A percentile compares a stretch with the other conserved stretches of the same genome.
These are phyloP conservation scores for Neurospora pannonica DNA, from an alignment of 495 filamentous ascomycete species.

Conservation along the genomic window DNA sequence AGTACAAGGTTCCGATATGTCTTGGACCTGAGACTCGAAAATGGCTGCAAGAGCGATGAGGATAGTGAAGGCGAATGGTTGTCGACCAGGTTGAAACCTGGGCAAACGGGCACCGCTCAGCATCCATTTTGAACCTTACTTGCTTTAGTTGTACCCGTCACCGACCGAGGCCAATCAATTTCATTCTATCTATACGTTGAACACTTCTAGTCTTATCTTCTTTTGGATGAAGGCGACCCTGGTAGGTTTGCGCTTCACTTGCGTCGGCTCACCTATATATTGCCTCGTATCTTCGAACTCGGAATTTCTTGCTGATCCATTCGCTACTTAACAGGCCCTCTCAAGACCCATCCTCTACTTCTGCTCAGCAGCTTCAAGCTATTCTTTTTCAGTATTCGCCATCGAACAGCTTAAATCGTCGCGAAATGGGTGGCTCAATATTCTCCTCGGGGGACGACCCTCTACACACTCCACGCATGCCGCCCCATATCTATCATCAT, in stretches of 20 bases:
- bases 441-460: slow-evolving; percentile 36
- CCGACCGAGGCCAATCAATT: not conserved
- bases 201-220: not conserved
- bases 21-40: not conserved
- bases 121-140: not conserved
- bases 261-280: not conserved
- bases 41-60: not conserved
- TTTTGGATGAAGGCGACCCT: not conserved
- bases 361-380: not conserved
- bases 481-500: slow-evolving; percentile 34
- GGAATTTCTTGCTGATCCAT: not conserved
- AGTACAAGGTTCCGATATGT: not conserved
- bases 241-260: not conserved
- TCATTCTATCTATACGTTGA: not conserved
- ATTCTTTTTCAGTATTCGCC: not conserved
- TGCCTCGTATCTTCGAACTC: not conserved
- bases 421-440: slow-evolving; percentile 48
- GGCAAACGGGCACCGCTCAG: not conserved
- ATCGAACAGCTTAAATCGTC: not conserved
- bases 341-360: not conserved
- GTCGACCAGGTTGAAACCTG: not conserved
- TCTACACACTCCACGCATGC: slow-evolving; percentile 51
- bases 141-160: not conserved
- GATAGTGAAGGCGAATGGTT: not conserved
- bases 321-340: not conserved